Conservation (phyloP, 2,329 filamentous ascomycete genomes). For the Fusarium sp. region DNA sequence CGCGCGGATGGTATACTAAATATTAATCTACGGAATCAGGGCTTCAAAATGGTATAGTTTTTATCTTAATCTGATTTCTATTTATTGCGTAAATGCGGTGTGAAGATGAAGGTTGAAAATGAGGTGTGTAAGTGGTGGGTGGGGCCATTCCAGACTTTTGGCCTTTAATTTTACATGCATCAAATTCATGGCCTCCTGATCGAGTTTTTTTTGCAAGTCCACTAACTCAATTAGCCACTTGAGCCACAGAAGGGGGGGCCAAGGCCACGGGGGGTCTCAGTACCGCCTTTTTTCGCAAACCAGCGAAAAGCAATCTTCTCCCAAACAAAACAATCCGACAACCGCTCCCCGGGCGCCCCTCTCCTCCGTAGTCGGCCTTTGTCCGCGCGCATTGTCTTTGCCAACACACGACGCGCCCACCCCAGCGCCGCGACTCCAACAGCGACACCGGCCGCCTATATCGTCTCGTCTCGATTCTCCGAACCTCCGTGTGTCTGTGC, state of each 20-base stretch:
- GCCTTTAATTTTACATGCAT: too few species aligned
- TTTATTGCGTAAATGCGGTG: too few species aligned
- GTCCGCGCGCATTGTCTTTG: conserved; percentile 40
- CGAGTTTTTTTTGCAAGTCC: conserved; percentile 14
- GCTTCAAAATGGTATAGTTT: too few species aligned
- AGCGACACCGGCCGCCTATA: conserved; percentile 44
- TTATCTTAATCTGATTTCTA: too few species aligned
- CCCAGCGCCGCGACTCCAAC: conserved; percentile 39
- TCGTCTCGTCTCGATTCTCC: conserved; percentile 19
- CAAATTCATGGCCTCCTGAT: neutral
- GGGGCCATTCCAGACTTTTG: too few species aligned
- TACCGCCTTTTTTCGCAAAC: conserved; percentile 35
- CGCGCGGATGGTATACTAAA: too few species aligned
- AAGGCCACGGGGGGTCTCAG: conserved; percentile 9
- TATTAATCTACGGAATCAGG: too few species aligned
- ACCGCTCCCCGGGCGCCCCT: conserved; percentile 33
- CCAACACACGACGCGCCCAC: conserved; percentile 41
- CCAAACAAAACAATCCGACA: conserved; percentile 37
- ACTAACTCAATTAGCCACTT: conserved; percentile 28
- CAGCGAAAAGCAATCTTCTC: conserved; percentile 40
- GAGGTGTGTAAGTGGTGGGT: too few species aligned
- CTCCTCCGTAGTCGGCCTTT: conserved; percentile 50
- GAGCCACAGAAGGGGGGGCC: conserved; percentile 10
- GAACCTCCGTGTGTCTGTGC: conserved; percentile 23
- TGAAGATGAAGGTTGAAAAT: too few species aligned